These are phyloP conservation scores for Xylaria bambusicola DNA, from an alignment of 495 filamentous ascomycete species.

Conservation along the genomic window DNA sequence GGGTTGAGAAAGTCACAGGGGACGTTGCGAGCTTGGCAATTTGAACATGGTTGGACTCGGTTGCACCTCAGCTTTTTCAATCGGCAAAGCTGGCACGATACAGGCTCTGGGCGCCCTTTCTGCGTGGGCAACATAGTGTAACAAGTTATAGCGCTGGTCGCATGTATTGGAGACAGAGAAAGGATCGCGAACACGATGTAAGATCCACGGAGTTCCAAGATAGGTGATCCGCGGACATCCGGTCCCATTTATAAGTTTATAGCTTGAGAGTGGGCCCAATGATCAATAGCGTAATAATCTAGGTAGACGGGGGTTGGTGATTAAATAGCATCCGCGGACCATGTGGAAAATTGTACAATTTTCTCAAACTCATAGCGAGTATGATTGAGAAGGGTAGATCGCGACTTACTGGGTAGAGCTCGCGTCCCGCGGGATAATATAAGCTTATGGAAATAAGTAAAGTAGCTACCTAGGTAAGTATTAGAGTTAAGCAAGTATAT, in stretches of 20 bases:
- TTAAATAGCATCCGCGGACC: slow-evolving; percentile 7
- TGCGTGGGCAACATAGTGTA: slow-evolving; percentile 21
- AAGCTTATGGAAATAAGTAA: slow-evolving; percentile 1
- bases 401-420: background rate
- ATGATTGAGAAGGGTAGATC: background rate
- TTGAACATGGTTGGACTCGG: slow-evolving; percentile 47
- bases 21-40: slow-evolving; percentile 42
- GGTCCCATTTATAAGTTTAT: background rate
- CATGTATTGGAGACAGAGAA: too few relatives aligned
- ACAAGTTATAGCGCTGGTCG: too few relatives aligned
- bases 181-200: too few relatives aligned
- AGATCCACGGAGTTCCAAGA: background rate
- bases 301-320: too few relatives aligned
- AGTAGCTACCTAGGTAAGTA: too few relatives aligned
- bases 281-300: slow-evolving; percentile 1
- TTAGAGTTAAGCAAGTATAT: too few relatives aligned
- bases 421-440: background rate
- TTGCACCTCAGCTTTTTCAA: slow-evolving; percentile 51
- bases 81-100: slow-evolving; percentile 50
- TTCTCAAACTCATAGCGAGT: background rate
- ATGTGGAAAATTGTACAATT: background rate
- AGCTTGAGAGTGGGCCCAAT: background rate
- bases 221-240: slow-evolving; percentile 5
- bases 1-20: slow-evolving; percentile 38
- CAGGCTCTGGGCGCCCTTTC: slow-evolving; percentile 47